phyloP scores from a whole-genome alignment of 202 grass and related monocot species.

The Schoenoplectus tabernaemontani region DNA sequence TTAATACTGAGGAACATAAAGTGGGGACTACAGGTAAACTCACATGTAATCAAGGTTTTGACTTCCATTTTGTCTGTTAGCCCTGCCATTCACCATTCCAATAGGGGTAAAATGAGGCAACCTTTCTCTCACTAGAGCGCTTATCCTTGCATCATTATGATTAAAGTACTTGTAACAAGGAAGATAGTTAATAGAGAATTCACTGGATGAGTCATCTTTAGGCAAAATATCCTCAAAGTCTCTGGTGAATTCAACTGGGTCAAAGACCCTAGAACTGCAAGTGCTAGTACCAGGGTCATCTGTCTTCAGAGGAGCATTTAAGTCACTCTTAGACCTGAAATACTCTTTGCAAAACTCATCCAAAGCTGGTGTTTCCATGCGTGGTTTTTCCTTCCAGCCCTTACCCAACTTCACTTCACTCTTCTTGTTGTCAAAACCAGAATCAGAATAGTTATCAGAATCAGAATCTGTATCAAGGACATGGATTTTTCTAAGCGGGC shows the following conservation, averaged over 20 bases:
- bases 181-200: slow-evolving; percentile 27
- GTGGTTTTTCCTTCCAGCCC: slow-evolving; percentile 19
- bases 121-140: slow-evolving; percentile 36
- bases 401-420: slow-evolving; percentile 28
- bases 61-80: slow-evolving; percentile 27
- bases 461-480: slow-evolving; percentile 79
- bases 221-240: slow-evolving; percentile 32
- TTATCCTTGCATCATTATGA: slow-evolving; percentile 59
- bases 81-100: slow-evolving; percentile 33
- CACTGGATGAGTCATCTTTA: slow-evolving; percentile 27
- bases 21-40: neutral
- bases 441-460: slow-evolving; percentile 32
- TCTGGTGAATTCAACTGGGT: slow-evolving; percentile 21
- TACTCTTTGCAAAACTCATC: slow-evolving; percentile 88
- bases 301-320: slow-evolving; percentile 19
- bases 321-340: slow-evolving; percentile 40
- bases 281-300: slow-evolving; percentile 23
- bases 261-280: slow-evolving; percentile 27
- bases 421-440: slow-evolving; percentile 21
- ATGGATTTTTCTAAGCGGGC: slow-evolving; percentile 68
- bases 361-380: slow-evolving; percentile 58
- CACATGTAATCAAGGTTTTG: slow-evolving; percentile 52
- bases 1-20: neutral
- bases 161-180: slow-evolving; percentile 64
- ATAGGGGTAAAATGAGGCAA: slow-evolving; percentile 56